Evolutionary conservation across 2,329 filamentous ascomycete species (phyloP).

Genomic region (Colletotrichum coccodes): DNA sequence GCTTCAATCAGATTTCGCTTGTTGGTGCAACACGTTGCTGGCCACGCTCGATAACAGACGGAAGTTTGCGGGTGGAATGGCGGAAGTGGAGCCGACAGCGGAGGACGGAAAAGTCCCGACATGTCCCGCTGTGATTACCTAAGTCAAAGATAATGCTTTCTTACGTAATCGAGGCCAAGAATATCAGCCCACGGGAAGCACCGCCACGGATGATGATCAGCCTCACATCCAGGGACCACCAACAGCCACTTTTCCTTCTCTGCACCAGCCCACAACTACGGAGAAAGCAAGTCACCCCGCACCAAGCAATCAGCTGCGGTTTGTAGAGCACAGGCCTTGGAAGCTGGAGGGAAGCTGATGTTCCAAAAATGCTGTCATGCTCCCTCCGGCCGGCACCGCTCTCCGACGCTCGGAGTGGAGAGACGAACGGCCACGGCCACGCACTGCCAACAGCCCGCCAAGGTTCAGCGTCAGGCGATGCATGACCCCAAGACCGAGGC

Average conservation of each 20-base stretch:
- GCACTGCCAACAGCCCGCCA: slow-evolving; percentile 3
- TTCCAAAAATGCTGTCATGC: slow-evolving; percentile 9
- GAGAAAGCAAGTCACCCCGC: background rate
- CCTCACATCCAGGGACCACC: background rate
- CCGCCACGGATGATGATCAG: background rate
- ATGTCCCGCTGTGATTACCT: background rate
- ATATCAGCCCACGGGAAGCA: background rate
- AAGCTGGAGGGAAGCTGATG: background rate
- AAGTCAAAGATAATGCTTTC: background rate
- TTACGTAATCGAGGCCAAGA: background rate
- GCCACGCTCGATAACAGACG: too few species aligned
- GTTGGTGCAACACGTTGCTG: background rate
- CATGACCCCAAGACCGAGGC: slow-evolving; percentile 10
- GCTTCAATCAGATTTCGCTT: background rate
- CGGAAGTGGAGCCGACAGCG: background rate
- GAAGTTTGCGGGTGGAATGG: background rate
- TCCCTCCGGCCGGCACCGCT: slow-evolving; percentile 25
- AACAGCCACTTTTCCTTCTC: background rate
- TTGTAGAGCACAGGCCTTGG: background rate
- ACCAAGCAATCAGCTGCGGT: too few species aligned
- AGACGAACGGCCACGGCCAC: slow-evolving; percentile 1
- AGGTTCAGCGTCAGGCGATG: slow-evolving; percentile 28
- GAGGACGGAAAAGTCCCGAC: background rate
- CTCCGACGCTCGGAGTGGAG: slow-evolving; percentile 16
- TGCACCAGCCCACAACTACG: background rate